Evolutionary conservation across 306 rosid genomes (phyloP), one percentile per base, ranked within the genome.

Genomic region (Hippophae rhamnoides): DNA sequence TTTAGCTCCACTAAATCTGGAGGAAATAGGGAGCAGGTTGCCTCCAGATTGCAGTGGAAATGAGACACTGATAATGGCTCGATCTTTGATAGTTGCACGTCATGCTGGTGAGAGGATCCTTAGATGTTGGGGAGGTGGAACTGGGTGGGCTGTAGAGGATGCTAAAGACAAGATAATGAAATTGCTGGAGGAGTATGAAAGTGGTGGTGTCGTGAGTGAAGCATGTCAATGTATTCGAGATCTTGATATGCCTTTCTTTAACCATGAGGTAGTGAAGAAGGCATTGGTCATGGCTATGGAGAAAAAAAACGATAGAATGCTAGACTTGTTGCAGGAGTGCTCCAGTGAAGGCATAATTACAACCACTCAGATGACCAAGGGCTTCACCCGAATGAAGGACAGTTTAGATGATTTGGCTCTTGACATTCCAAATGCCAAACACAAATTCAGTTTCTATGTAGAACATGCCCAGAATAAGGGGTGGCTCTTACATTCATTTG

Each of bases 101-200:
- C 99, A 92, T 68, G 95, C 99, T 3, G 99, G 99, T 45, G 99
- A 92, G 82, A 80, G 99, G 77, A 77, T 92, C 45, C 69, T 92
- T 79, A 75, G 99, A 57, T 92, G 99, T 64, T 92, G 99, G 99
- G 99, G 99, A 40, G 99, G 99, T 40, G 96, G 99, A 38, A 92
- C 95, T 13, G 99, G 99, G 38, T 92, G 99, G 99, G 96, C 96
- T n/a, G 99, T 92, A 70, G 99, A 92, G 76, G 99, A 92, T 69
- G 99, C 99, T 0, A 92, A 92, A 78, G 99, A 92, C 76, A 92
- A 92, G 84, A 92, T 92, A 61, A 72, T 75, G 72, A 92, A 92
- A 74, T 93, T 92, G 40, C 54, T 92, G 44, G 99, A 92, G 81
- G 99, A 92, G 76, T 92, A 80, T n/a, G 99, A 92, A 67, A 85